Base-by-base conservation (phyloP, 1,284 basidiomycete genomes). In the Boletus semigastroideus region DNA sequence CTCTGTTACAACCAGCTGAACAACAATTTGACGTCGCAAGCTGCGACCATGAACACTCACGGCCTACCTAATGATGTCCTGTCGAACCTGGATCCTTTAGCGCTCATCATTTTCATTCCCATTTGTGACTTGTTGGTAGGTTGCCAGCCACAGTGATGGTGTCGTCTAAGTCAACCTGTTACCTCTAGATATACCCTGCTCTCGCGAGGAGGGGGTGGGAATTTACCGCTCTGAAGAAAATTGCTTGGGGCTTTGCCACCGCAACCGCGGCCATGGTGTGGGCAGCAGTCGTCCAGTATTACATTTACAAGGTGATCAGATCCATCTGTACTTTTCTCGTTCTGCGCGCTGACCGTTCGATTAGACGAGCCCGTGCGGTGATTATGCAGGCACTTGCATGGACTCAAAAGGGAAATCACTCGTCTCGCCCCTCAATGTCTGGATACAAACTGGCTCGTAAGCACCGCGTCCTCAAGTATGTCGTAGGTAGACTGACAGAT, bases 61-160 rank as follows among this genome's bases (percentile, higher is more conserved):
- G 88, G 89, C 51, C 60, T 89, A 6, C 92, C 91, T 10, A 94
- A 93, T 65, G 90, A 93, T 63, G 73, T 94, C 39, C 72, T 92
- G 54, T 88, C 87, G 43, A 92, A 92, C 70, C 73, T 92, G 46
- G 86, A 93, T 63, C 90, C 90, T 4, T 73, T 93, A 45, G 80
- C 85, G 4, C 75, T 91, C 53, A 80, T 91, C 62, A 80, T 88
- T 62, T 78, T 89, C 62, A 89, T 90, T 57, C 87, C 88, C 30
- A 75, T 89, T 57, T 83, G 75, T 56, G 87, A 90, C 66, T 55
- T 79, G 2, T 39, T 67, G 41, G 76, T 90, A 57, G 69, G 61
- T 39, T 7, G 11, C 33, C 3, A 25, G 25, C 5, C 8, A 28
- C 7, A 2, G n/a, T 19, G 4, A 1, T 42, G n/a, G 28, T 28